Base-by-base conservation (phyloP, 1,139 yeast species). In the Yamadazyma epiphylla region DNA sequence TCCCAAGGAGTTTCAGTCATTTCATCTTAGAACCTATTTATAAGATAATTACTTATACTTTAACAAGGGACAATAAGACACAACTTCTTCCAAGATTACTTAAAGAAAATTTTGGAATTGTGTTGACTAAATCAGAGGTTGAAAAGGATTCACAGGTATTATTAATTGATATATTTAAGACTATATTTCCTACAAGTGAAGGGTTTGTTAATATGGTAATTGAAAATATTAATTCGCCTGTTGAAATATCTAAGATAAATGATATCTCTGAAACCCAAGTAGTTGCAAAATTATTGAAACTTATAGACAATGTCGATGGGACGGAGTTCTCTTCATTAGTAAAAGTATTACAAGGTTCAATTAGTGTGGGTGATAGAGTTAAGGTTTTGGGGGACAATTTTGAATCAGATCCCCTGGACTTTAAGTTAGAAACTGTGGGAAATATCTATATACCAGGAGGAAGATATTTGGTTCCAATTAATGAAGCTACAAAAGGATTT, bases 11-110 rank as follows among this genome's bases (percentile, higher is more conserved):
- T 0, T 89, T 89, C 52, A 72, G 77, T 10, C 70, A 73, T 36
- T 83, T 88, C 42, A 66, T 91, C 7, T 59, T 88, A 12, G 78
- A 75, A 13, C 98, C 98, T 0, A 47, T 94, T 5, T 91, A 89
- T 58, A 89, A 91, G 49, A 52, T 89, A 4, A 61, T 80, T 28
- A 68, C 87, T 0, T 70, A 76, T 24, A 62, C 85, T 0, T 46
- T 91, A 8, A 74, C 88, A 0, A 60, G 74, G 22, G 75, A 75
- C 19, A 57, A 72, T 1, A 54, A 58, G 2, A 66, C 64, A 0
- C 50, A 77, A 12, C 51, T 59, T 7, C 43, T 68, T 14, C 29
- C 59, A 5, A 42, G 43, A 3, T 49, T 74, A 15, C 55, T 86
- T 19, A 64, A 68, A 51, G 48, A 60, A 1, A 58, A 70, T 24